Base-by-base conservation (phyloP, 2,329 filamentous ascomycete species). In the Metarhizium robertsii region DNA sequence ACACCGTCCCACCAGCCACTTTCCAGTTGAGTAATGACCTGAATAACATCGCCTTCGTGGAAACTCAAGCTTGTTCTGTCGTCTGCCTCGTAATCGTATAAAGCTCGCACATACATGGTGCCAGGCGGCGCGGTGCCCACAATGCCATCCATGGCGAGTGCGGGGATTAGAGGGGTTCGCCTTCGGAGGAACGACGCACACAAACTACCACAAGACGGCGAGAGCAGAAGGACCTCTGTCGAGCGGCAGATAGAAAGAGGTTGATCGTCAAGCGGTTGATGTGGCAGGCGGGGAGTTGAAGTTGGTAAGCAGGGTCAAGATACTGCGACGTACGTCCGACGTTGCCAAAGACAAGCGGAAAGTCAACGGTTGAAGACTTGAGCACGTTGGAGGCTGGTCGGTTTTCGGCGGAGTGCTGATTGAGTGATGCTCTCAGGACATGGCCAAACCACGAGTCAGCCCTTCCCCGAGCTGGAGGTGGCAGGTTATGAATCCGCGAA, bases 1-100 rank as follows among this genome's bases (percentile, higher is more conserved):
- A 99, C 90, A 51, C 94, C 94, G 74, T 99, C 94, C 94, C 94
- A 99, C 94, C 94, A 99, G 55, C 94, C 94, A 66, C 92, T 97
- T 72, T 99, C 94, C 56, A 97, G 80, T 74, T 96, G 92, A 53
- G 94, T 99, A 65, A 99, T 92, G 64, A 99, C 94, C 74, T 97
- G 92, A 65, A 99, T 99, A 62, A 97, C 85, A 73, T 99, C 94
- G 66, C 94, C 94, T 71, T 95, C 88, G 65, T 90, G 90, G 73
- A 99, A 99, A 74, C 92, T 97, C 69, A 99, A 76, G 75, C 92
- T 96, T 50, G 92, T 97, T 65, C 90, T 86, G 73, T 99, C 94
- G 74, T 99, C 92, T 66, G 94, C 90, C 68, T 96, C 90, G 76
- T 97, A 99, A 76, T 96, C 90, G 78, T 97, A 99, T 60, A 97